Base-by-base conservation (phyloP, 768 basidiomycete genomes). In the Leccinellum luteum region DNA sequence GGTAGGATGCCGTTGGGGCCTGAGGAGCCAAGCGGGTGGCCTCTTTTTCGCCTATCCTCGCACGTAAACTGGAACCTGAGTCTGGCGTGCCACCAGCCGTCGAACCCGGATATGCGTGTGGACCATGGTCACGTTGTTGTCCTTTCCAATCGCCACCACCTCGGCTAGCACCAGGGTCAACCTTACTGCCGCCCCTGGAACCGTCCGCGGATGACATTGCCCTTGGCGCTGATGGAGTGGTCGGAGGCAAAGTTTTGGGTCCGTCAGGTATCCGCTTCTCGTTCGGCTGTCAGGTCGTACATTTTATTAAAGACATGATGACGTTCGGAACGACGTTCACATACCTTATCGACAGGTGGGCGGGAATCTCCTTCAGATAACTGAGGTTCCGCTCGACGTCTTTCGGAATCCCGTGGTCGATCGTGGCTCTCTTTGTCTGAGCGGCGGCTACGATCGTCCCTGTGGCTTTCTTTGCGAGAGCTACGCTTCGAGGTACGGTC, bases 401-500 rank as follows among this genome's bases (percentile, higher is more conserved):
- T 79, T 60, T 89, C 81, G 3, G 85, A 81, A 23, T 92, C 90
- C 54, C 87, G 82, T 28, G 72, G 76, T 48, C 87, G 80, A 30
- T 90, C 88, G 57, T 85, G 82, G 27, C 78, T 70, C 48, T 90
- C 89, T 68, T 89, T 89, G 45, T 90, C 90, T 13, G 77, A 74
- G 52, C 89, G 83, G 27, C 89, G 84, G 60, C 75, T 75, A 34
- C 89, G 80, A 38, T 92, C 90, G 55, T 92, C 90, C 50, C 89
- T 84, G 65, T 90, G 87, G 30, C 82, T 73, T 3, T 91, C 89
- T 67, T 89, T 89, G 50, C 90, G 85, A 56, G 90, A 87, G 57
- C 83, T 82, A n/a, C 90, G 86, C 70, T 92, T 92, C n/a, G 85
- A 81, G 32, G 80, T 79, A 62, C 90, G 83, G 52, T 92, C 90